Evolutionary conservation across 2,329 filamentous ascomycete genomes (phyloP).

Genomic region (Scolecobasidium constrictum): DNA sequence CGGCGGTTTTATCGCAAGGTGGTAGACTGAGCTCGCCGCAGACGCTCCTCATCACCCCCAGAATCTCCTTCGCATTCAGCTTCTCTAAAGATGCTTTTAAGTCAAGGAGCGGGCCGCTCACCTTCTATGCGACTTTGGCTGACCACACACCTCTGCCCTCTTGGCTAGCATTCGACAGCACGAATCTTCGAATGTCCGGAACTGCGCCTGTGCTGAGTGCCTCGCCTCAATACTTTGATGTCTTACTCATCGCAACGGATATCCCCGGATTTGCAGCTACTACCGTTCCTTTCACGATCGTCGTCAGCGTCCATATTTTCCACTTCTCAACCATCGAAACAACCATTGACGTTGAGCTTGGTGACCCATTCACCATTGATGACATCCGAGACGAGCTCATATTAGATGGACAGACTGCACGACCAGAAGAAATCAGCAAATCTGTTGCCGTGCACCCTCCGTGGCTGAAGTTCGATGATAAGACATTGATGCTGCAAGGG

Average conservation of each 20-base stretch:
- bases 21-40: conserved; percentile 49
- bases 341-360: conserved; percentile 22
- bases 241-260: conserved; percentile 69
- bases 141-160: conserved; percentile 76
- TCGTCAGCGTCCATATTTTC: conserved; percentile 61
- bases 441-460: conserved; percentile 46
- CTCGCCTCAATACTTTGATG: conserved; percentile 59
- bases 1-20: conserved; percentile 45
- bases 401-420: conserved; percentile 30
- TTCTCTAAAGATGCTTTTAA: conserved; percentile 48
- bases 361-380: conserved; percentile 20
- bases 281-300: conserved; percentile 56
- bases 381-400: conserved; percentile 22
- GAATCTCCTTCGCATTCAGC: conserved; percentile 28
- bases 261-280: conserved; percentile 64
- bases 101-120: conserved; percentile 41
- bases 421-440: conserved; percentile 38
- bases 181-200: conserved; percentile 57
- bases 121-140: conserved; percentile 65
- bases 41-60: conserved; percentile 35
- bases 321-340: conserved; percentile 43
- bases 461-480: conserved; percentile 59
- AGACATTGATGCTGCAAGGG: conserved; percentile 53
- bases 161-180: conserved; percentile 67
- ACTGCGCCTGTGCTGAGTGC: conserved; percentile 55